Conservation (phyloP, 768 basidiomycete species). For the Termitomyces sp. region DNA sequence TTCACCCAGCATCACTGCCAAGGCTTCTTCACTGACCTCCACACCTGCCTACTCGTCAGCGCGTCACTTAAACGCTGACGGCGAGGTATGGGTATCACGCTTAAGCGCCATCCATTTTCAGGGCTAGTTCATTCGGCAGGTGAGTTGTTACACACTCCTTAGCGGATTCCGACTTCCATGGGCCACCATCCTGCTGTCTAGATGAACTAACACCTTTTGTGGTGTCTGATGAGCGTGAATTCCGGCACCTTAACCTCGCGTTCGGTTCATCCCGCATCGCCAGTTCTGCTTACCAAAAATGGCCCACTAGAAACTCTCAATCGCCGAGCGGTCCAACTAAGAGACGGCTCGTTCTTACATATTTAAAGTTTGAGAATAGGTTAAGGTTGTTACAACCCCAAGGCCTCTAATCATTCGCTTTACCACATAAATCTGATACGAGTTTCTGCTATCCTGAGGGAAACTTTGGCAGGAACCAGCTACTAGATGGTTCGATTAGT, state of each 20-base stretch:
- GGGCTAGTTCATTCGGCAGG: conserved; percentile 74
- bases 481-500: conserved; percentile 68
- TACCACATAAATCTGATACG: neutral
- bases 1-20: neutral
- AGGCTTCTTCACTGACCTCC: neutral
- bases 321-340: conserved; percentile 77
- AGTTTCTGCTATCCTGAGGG: conserved; percentile 43
- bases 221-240: conserved; percentile 82
- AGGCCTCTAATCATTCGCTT: neutral
- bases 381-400: neutral
- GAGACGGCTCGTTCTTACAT: conserved; percentile 70
- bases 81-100: conserved; percentile 69
- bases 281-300: conserved; percentile 1
- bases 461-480: conserved; percentile 89
- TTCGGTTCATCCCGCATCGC: conserved; percentile 21
- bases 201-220: conserved; percentile 83
- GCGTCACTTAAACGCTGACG: conserved; percentile 19
- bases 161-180: conserved; percentile 84
- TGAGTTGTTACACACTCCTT: conserved; percentile 55
- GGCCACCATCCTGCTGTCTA: conserved; percentile 86
- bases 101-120: conserved; percentile 80
- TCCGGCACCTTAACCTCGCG: conserved; percentile 78
- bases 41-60: neutral
- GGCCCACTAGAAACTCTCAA: conserved; percentile 60
- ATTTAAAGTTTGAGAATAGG: conserved; percentile 54